Evolutionary conservation across 2,329 filamentous ascomycete genomes (phyloP).

Genomic region (Pseudogymnoascus sp.): DNA sequence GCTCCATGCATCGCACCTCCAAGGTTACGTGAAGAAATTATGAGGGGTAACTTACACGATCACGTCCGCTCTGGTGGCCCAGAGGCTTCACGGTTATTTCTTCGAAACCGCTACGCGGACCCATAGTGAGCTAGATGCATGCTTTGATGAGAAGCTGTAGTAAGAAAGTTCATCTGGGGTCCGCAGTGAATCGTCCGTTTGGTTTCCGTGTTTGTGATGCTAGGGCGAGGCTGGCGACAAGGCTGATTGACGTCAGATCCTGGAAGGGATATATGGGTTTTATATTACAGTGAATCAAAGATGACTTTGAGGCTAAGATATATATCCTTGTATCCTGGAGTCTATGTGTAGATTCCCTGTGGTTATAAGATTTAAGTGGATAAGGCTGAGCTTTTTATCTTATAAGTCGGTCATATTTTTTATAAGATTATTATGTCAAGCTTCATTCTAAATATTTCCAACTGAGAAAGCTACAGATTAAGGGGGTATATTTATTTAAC

Average conservation of each 20-base stretch:
- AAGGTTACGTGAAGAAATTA: neutral
- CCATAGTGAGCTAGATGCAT: neutral
- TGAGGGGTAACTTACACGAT: slow-evolving; percentile 11
- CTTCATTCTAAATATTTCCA: too few species aligned
- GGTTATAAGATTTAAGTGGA: neutral
- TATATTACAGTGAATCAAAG: neutral
- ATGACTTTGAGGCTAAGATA: neutral
- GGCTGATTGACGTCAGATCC: slow-evolving; percentile 1
- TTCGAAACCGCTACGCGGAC: slow-evolving; percentile 11
- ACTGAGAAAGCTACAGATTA: neutral
- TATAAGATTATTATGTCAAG: too few species aligned
- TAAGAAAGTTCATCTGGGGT: neutral
- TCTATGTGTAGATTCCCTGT: neutral
- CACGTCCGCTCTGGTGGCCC: slow-evolving; percentile 10
- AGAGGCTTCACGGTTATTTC: slow-evolving; percentile 16
- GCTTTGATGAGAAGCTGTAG: neutral
- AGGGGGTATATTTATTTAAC: neutral
- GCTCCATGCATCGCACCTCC: neutral
- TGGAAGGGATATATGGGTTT: neutral
- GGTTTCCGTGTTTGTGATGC: neutral
- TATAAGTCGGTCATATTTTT: neutral
- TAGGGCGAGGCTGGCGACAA: slow-evolving; percentile 7
- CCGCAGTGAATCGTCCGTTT: neutral
- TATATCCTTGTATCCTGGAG: neutral
- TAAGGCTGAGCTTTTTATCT: neutral